Base-by-base conservation (phyloP, 176 grass and related monocot species). In the Zea mays region DNA sequence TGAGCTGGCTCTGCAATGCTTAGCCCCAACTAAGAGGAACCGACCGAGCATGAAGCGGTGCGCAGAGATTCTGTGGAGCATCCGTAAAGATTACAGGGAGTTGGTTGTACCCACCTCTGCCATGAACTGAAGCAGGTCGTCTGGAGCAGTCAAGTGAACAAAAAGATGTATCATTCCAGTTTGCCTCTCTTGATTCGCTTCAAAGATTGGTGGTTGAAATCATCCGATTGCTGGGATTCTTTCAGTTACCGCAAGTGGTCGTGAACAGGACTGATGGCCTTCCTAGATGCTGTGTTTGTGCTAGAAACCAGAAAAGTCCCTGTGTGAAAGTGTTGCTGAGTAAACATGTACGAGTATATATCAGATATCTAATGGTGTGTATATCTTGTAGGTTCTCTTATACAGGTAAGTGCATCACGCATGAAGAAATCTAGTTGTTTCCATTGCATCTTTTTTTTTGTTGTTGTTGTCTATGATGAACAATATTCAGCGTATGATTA, bases 31-130 rank as follows among this genome's bases (percentile, higher is more conserved):
- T 3, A 90, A 81, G 73, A 85, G 66, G 65, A 87, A 42, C 52
- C 69, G 93, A 1, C 93, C 93, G 8, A 81, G 81, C 47, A 96
- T 96, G 93, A 89, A 77, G 82, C 81, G 87, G 38, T 90, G 89
- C 7, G 87, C 87, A 11, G 85, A 96, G 86, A 87, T 92, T 9
- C 66, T 96, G 19, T 96, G 93, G 93, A 88, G 51, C 16, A 92
- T 96, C 90, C 81, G 93, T 15, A 96, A 90, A 81, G 84, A 92
- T 71, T 96, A 81, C 73, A 90, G 84, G 44, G 82, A 96, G 48
- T 67, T 90, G 37, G 52, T 78, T 50, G 36, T 67, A 81, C 77
- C 72, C 65, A 77, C 82, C 21, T 45, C 48, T 41, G 47, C 77
- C 21, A 50, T 62, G 72, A 85, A 55, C 60, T 73, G 78, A 89